phyloP scores from a whole-genome alignment of 163 green algal genomes.

The Chlamydomonas reinhardtii region DNA sequence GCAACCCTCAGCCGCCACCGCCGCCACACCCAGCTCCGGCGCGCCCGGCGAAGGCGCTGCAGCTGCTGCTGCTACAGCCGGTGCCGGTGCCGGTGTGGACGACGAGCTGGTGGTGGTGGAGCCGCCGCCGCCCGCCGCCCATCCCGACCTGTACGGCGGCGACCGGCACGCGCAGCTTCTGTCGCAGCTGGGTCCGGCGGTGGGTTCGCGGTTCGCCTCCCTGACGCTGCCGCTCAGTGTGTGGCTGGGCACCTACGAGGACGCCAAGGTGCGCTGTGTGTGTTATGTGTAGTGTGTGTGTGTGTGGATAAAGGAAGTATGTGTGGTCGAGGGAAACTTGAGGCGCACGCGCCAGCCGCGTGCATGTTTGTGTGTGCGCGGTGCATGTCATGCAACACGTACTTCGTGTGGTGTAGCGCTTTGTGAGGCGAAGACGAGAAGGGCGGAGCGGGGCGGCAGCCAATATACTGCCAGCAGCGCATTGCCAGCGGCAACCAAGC shows the following conservation, averaged over 20 bases:
- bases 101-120: slow-evolving; percentile 15
- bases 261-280: slow-evolving; percentile 9
- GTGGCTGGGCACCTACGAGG: slow-evolving; percentile 37
- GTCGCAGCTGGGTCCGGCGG: background rate
- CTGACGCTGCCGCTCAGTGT: slow-evolving; percentile 12
- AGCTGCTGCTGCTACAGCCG: background rate
- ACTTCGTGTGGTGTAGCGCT: too few relatives aligned
- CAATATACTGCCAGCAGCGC: too few relatives aligned
- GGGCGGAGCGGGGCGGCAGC: too few relatives aligned
- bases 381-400: too few relatives aligned
- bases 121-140: slow-evolving; percentile 6
- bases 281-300: too few relatives aligned
- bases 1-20: background rate
- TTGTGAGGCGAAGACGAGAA: too few relatives aligned
- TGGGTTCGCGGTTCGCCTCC: background rate
- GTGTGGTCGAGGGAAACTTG: too few relatives aligned
- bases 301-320: too few relatives aligned
- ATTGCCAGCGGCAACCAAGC: too few relatives aligned
- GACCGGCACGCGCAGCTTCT: slow-evolving; percentile 1
- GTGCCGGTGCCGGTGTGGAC: background rate
- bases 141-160: slow-evolving; percentile 17
- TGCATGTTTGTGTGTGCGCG: too few relatives aligned
- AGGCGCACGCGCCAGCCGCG: too few relatives aligned
- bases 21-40: background rate
- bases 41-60: background rate